These are phyloP conservation scores for Talaromyces amestolkiae DNA, from an alignment of 2,329 filamentous ascomycete genomes.

Conservation along the genomic window DNA sequence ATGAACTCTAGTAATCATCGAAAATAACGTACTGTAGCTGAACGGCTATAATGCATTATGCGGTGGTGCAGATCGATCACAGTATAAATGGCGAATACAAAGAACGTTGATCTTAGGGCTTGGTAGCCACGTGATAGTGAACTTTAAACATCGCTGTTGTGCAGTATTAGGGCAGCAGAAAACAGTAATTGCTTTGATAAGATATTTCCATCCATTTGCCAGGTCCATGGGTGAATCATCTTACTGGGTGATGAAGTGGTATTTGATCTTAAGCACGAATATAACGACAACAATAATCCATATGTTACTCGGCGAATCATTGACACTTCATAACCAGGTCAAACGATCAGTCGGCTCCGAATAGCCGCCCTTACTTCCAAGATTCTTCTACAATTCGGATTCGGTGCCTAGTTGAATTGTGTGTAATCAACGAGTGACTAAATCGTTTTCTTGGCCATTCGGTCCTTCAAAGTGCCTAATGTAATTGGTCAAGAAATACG, in stretches of 20 bases:
- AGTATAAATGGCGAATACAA: not conserved
- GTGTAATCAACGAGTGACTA: not conserved
- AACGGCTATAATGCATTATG: too few species aligned
- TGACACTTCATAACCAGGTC: not conserved
- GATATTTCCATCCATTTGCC: not conserved
- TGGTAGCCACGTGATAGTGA: constrained; percentile 1
- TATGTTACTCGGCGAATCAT: not conserved
- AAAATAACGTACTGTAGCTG: not conserved
- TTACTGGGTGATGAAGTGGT: not conserved
- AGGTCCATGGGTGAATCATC: not conserved
- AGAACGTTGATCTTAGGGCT: not conserved
- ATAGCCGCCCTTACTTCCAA: not conserved
- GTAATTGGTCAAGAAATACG: not conserved
- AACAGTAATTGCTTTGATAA: not conserved
- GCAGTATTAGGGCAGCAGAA: not conserved
- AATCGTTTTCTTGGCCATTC: not conserved
- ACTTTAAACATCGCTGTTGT: not conserved
- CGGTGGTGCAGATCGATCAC: not conserved
- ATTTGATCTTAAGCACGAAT: too few species aligned
- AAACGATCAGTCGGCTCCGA: not conserved
- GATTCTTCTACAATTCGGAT: not conserved
- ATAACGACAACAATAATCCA: not conserved
- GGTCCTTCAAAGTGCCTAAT: not conserved
- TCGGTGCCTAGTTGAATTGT: not conserved
- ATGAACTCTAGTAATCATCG: not conserved